Percentiles rank a stretch among this genome's conserved stretches.
Evolutionary conservation across 192 early-diverging fungal genomes (phyloP).

Genomic region (Podila clonocystis): DNA sequence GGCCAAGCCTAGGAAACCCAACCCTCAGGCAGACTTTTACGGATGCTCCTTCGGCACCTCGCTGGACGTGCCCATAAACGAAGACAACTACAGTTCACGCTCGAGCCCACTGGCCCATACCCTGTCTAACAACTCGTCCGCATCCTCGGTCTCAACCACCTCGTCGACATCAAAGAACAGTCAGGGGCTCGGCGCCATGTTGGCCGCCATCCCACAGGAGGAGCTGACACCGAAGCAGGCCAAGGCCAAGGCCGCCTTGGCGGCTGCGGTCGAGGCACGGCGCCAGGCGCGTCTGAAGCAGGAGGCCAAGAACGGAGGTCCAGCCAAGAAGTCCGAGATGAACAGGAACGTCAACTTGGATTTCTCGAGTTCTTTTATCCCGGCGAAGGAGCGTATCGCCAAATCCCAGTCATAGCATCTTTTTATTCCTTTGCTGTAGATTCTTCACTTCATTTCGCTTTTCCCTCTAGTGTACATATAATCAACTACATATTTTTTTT

Average conservation of each 20-base stretch:
- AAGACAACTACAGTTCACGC: conserved; percentile 28
- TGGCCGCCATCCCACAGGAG: conserved; percentile 36
- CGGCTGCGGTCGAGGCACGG: conserved; percentile 43
- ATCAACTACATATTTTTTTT: not conserved
- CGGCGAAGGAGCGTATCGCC: conserved; percentile 33
- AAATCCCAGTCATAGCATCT: not conserved
- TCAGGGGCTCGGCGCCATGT: conserved; percentile 23
- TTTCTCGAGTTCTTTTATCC: conserved; percentile 35
- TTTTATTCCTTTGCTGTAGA: not conserved
- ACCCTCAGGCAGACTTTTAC: conserved; percentile 47
- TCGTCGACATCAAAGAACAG: not conserved
- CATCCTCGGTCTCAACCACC: conserved; percentile 28
- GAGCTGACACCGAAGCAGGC: conserved; percentile 46
- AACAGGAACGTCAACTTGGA: conserved; percentile 39
- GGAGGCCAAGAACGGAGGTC: conserved; percentile 35
- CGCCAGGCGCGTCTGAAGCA: conserved; percentile 33
- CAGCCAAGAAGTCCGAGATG: conserved; percentile 19
- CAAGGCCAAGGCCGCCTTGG: conserved; percentile 49
- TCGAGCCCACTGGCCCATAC: conserved; percentile 20
- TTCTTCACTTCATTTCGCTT: not conserved
- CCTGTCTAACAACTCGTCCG: conserved; percentile 32
- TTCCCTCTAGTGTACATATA: not conserved
- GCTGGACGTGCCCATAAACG: conserved; percentile 5
- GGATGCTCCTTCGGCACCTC: conserved; percentile 37
- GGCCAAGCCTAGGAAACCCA: conserved; percentile 21